Evolutionary conservation across 768 basidiomycete species (phyloP), one percentile per base, ranked within the genome.

Genomic region (Tulasnella sp.): DNA sequence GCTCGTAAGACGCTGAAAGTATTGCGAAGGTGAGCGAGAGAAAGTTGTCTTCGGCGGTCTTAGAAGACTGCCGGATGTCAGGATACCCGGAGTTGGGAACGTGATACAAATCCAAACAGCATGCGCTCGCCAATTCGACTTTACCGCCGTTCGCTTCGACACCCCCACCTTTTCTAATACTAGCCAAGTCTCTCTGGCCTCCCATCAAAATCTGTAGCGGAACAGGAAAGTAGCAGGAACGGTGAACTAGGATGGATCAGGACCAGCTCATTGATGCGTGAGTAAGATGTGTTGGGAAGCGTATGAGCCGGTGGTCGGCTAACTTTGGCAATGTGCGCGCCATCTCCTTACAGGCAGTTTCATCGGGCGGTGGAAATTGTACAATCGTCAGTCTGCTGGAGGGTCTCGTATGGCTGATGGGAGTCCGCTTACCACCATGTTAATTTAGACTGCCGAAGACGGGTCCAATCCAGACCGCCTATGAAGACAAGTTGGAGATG

Each of bases 331-430:
- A 29, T 74, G 26, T 39, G 26, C 46, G 40, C 23, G 6, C 40
- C 42, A 6, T 74, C 29, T 18, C 15, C 70, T 61, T 32, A 1
- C 77, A 86, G 85, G 1, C 95, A 96, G 84, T 98, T 98, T 84
- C 90, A 95, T 86, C 90, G 96, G 39, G 95, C 96, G 4, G 96
- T 98, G 13, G 92, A 96, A 84, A 97, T 98, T 77, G 92, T 98
- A 5, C 96, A 98, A 83, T 86, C 83, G 83, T 85, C 32, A 77
- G 82, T 80, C 23, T 20, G 10, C 69, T 69, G 55, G 51, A 13
- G 16, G 35, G 18, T 29, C 57, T 20, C 26, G 35, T 46, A 35
- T 29, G 18, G 70, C 32, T 35, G 70, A 74, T 74, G 26, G 20
- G 61, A 35, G 39, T 23, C 3, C 20, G 1, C 16, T 42, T 29